Percentiles rank a stretch among this genome's conserved stretches.
phyloP scores from a whole-genome alignment of 306 rosid species.

The Hippophae gyantsensis region DNA sequence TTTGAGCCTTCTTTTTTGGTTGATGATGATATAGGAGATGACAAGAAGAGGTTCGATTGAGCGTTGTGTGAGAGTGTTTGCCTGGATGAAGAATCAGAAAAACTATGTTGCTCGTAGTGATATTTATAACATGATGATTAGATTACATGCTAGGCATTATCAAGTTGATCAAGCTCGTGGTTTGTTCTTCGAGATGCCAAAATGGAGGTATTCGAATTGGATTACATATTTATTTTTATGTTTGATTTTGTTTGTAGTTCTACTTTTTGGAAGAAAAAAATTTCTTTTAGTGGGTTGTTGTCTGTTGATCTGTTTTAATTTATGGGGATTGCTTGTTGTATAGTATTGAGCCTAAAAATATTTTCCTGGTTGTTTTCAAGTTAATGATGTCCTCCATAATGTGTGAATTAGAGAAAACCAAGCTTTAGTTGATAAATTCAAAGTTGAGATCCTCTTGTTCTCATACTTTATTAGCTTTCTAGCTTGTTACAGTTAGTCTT shows the following conservation, averaged over 20 bases:
- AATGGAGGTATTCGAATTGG: constrained; percentile 50
- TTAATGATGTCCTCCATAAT: no score
- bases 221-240: neutral
- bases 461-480: no score
- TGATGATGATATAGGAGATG: constrained; percentile 46
- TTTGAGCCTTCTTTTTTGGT: neutral
- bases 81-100: constrained; percentile 76
- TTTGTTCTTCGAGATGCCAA: constrained; percentile 86
- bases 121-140: constrained; percentile 80
- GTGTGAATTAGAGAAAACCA: no score
- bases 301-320: no score
- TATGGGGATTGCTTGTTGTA: no score
- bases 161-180: constrained; percentile 89
- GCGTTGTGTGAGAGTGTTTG: constrained; percentile 53
- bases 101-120: constrained; percentile 82
- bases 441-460: no score
- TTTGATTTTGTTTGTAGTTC: neutral
- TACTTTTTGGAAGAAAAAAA: no score
- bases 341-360: no score
- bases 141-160: constrained; percentile 74
- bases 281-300: no score
- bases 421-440: no score
- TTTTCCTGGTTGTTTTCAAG: no score
- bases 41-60: constrained; percentile 65
- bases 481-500: no score